These are phyloP conservation scores for Cutaneotrichosporon sp. DNA, from an alignment of 1,284 basidiomycete species.

Conservation along the genomic window DNA sequence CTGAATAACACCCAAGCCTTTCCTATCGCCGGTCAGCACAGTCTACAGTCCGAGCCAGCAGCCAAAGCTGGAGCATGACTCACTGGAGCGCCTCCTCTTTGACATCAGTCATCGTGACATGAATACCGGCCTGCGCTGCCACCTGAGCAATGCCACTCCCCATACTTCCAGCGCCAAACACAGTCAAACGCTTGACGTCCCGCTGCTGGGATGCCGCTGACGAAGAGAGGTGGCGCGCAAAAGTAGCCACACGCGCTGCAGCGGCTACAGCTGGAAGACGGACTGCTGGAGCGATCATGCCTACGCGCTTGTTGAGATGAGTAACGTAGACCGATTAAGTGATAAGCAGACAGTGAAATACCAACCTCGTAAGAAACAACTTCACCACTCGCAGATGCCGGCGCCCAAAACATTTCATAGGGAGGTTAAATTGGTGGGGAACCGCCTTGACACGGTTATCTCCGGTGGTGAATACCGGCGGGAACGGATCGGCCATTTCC, in stretches of 20 bases:
- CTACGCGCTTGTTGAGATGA: no score
- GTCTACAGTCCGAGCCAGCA: no score
- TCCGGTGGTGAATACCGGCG: no score
- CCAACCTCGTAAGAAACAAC: no score
- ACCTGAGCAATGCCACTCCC: slow-evolving; percentile 54
- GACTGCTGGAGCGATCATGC: neutral
- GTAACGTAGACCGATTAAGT: no score
- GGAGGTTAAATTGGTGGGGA: no score
- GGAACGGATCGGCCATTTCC: no score
- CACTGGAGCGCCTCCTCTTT: slow-evolving; percentile 45
- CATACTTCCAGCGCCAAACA: slow-evolving; percentile 53
- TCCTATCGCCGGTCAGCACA: neutral
- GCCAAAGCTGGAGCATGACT: slow-evolving; percentile 4
- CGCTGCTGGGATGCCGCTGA: neutral
- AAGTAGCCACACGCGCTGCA: slow-evolving; percentile 10
- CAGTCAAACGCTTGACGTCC: slow-evolving; percentile 45
- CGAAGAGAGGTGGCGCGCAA: slow-evolving; percentile 7
- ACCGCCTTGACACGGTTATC: no score
- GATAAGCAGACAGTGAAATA: no score
- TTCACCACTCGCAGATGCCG: no score
- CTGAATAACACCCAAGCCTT: slow-evolving; percentile 53
- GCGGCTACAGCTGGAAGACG: slow-evolving; percentile 1
- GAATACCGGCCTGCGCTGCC: slow-evolving; percentile 50
- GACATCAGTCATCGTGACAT: slow-evolving; percentile 49
- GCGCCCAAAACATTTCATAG: no score